phyloP scores from a whole-genome alignment of 2,329 filamentous ascomycete species.

The Tolypocladium endophyticum region DNA sequence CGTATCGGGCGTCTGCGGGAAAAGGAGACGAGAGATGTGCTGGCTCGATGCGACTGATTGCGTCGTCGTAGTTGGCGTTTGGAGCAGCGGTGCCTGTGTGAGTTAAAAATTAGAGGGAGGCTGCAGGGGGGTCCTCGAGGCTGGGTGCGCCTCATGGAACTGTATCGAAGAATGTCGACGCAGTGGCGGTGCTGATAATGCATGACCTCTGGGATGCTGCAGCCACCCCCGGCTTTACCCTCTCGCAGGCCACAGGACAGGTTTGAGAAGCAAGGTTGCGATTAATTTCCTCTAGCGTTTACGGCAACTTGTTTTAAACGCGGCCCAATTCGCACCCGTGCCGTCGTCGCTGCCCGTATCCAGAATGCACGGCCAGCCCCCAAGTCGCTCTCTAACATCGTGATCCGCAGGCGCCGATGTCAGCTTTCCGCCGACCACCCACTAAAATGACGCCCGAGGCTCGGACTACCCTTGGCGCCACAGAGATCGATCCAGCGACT shows the following conservation, averaged over 20 bases:
- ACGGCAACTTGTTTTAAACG: neutral
- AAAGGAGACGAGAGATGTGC: neutral
- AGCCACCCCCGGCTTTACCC: neutral
- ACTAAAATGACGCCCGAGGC: neutral
- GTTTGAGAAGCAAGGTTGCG: neutral
- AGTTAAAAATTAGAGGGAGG: conserved; percentile 18
- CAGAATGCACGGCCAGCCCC: neutral
- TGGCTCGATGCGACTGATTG: neutral
- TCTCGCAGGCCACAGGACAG: neutral
- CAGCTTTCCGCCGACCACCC: neutral
- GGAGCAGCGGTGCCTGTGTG: conserved; percentile 9
- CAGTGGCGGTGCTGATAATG: conserved; percentile 23
- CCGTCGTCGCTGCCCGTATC: neutral
- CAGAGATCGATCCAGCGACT: neutral
- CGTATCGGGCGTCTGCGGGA: neutral
- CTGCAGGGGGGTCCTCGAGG: conserved; percentile 17
- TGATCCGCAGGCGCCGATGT: neutral
- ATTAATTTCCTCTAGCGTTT: neutral
- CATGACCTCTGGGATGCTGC: neutral
- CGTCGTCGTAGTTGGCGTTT: neutral
- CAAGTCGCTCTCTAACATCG: neutral
- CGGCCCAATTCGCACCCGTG: neutral
- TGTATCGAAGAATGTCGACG: conserved; percentile 30
- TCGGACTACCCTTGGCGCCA: neutral
- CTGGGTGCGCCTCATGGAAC: conserved; percentile 30